Conservation (phyloP, 23 red algal genomes). For the Gracilariopsis chorda region DNA sequence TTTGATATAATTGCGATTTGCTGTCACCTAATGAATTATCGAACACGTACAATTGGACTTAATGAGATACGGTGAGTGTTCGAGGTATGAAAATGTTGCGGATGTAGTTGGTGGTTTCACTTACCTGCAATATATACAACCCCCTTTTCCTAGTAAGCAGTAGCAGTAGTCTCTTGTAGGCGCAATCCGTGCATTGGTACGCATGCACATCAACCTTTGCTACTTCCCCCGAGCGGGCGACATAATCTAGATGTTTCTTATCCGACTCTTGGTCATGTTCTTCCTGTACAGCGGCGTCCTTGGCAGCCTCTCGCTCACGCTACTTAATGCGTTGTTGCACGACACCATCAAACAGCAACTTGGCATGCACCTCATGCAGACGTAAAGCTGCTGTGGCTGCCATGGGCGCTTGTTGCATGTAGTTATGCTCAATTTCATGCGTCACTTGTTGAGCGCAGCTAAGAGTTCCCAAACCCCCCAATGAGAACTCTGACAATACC, state of each 20-base stretch:
- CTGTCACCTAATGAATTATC: no score
- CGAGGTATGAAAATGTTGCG: no score
- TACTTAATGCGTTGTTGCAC: conserved; percentile 1
- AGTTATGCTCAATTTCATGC: conserved; percentile 45
- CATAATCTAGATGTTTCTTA: conserved; percentile 53
- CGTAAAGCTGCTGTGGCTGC: conserved; percentile 49
- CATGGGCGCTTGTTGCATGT: conserved; percentile 27
- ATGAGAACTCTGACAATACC: no score
- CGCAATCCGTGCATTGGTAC: conserved; percentile 89
- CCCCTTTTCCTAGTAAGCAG: no score
- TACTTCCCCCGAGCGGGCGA: conserved; percentile 55
- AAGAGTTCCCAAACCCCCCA: no score
- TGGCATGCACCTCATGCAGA: conserved; percentile 35
- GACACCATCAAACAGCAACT: conserved; percentile 40
- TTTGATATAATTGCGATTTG: no score
- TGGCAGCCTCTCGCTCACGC: conserved; percentile 31
- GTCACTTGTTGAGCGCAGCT: no score
- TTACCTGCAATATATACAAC: no score
- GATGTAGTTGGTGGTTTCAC: no score
- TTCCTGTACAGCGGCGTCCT: conserved; percentile 39
- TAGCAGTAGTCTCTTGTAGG: no score
- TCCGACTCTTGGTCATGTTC: conserved; percentile 45
- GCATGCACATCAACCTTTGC: conserved; percentile 69
- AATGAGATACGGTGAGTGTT: no score
- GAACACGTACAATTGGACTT: no score